Conservation (phyloP, 2,329 filamentous ascomycete genomes). For the Xylariales sp. region DNA sequence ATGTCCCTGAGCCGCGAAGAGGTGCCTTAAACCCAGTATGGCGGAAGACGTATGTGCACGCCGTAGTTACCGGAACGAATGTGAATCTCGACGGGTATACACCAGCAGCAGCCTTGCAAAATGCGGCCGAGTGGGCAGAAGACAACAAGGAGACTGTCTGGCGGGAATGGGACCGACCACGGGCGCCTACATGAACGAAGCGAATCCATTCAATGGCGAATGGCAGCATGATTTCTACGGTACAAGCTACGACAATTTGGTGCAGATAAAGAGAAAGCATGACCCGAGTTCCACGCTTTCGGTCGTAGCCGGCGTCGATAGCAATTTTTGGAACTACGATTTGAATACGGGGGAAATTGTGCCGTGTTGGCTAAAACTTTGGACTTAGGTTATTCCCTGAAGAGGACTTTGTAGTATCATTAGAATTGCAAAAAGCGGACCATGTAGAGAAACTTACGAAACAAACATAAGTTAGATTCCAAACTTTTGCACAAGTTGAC, state of each 20-base stretch:
- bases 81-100: not conserved
- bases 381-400: too few species aligned
- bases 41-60: conserved; percentile 2
- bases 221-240: conserved; percentile 30
- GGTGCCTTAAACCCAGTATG: conserved; percentile 1
- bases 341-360: conserved; percentile 2
- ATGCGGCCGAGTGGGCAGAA: conserved; percentile 1
- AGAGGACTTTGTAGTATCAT: too few species aligned
- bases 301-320: not conserved
- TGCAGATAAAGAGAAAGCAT: conserved; percentile 35
- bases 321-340: not conserved
- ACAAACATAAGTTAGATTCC: too few species aligned
- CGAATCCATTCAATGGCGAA: conserved; percentile 25
- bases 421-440: too few species aligned
- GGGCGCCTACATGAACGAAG: conserved; percentile 32
- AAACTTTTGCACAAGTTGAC: too few species aligned
- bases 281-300: conserved; percentile 21
- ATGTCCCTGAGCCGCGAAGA: not conserved
- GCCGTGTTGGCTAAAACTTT: too few species aligned
- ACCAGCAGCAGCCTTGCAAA: not conserved
- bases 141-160: conserved; percentile 1
- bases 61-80: not conserved
- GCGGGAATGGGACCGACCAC: conserved; percentile 1
- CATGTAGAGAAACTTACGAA: too few species aligned
- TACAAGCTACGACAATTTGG: conserved; percentile 23